These are phyloP conservation scores for Coemansia sp. DNA, from an alignment of 192 early-diverging fungal genomes.

Conservation along the genomic window DNA sequence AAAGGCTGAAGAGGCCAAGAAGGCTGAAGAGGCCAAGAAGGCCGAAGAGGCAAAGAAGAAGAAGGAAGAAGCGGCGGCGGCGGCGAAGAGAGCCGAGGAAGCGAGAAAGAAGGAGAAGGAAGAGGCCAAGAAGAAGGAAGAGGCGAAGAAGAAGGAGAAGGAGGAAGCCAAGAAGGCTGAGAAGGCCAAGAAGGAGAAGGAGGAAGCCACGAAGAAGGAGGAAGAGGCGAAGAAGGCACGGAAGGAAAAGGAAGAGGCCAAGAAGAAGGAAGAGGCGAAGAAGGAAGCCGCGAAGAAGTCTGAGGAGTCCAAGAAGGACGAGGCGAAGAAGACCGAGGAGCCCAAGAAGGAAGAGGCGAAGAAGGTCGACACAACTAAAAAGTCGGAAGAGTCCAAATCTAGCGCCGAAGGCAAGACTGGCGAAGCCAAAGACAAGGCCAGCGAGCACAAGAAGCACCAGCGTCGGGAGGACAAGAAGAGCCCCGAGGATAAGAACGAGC, in stretches of 20 bases:
- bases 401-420: constrained; percentile 3
- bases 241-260: constrained; percentile 5
- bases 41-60: neutral
- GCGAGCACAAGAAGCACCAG: constrained; percentile 37
- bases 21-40: constrained; percentile 4
- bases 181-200: neutral
- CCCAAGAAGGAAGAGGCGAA: constrained; percentile 5
- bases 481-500: constrained; percentile 33
- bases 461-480: constrained; percentile 36
- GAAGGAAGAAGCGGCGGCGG: constrained; percentile 8
- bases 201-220: neutral
- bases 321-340: constrained; percentile 5
- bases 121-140: neutral
- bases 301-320: constrained; percentile 2
- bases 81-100: neutral
- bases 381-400: constrained; percentile 7
- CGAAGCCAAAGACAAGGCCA: constrained; percentile 9
- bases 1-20: constrained; percentile 7
- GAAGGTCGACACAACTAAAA: constrained; percentile 1
- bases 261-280: constrained; percentile 8
- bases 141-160: constrained; percentile 10
- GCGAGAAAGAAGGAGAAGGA: constrained; percentile 6
- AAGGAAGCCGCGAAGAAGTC: constrained; percentile 7
- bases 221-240: neutral
- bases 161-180: constrained; percentile 1